Evolutionary conservation across 768 basidiomycete species (phyloP).

Genomic region (Podaxis sp.): DNA sequence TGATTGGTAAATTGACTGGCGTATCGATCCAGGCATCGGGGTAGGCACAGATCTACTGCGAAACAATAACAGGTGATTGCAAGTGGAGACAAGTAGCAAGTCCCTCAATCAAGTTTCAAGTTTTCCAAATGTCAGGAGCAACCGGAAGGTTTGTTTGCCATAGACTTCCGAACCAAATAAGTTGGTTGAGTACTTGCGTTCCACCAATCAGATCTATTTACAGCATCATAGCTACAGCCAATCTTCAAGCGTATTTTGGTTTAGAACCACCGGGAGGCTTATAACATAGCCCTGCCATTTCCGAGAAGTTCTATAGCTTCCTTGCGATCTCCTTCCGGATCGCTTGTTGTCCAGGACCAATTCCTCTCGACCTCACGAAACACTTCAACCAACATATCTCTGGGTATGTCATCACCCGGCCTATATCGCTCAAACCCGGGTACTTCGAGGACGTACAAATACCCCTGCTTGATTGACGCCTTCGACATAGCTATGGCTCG

Average conservation of each 20-base stretch:
- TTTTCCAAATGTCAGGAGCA: no score
- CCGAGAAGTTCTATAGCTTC: constrained; percentile 15
- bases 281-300: not conserved
- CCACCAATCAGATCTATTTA: not conserved
- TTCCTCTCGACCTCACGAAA: constrained; percentile 21
- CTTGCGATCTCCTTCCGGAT: constrained; percentile 24
- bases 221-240: no score
- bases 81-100: no score
- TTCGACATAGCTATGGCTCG: constrained; percentile 24
- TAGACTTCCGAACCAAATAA: not conserved
- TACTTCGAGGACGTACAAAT: constrained; percentile 20
- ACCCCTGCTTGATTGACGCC: constrained; percentile 23
- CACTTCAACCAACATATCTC: constrained; percentile 21
- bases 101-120: no score
- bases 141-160: not conserved
- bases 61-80: no score
- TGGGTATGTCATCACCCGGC: constrained; percentile 25
- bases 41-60: no score
- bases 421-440: constrained; percentile 26
- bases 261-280: not conserved
- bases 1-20: no score
- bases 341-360: constrained; percentile 28
- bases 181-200: not conserved
- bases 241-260: not conserved
- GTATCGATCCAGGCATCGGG: no score